A percentile compares a stretch with the other conserved stretches of the same genome.
Conservation (phyloP, 2,329 filamentous ascomycete genomes). For the Colletotrichum scovillei region DNA sequence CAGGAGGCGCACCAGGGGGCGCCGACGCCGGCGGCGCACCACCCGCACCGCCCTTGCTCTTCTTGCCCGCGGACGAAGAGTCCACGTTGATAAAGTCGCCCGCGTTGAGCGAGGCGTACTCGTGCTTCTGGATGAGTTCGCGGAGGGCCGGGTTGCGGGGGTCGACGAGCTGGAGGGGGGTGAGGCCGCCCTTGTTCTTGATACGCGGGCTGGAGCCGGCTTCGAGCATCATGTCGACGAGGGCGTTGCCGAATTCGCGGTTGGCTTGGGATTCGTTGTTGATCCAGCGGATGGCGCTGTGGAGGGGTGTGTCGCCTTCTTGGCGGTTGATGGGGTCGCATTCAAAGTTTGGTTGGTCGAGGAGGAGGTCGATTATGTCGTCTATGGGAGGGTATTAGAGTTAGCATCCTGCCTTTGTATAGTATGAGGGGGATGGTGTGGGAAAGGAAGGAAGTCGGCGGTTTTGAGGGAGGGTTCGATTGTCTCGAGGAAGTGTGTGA, state of each 20-base stretch:
- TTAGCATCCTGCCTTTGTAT: background rate
- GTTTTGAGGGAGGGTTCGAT: background rate
- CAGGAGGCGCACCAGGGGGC: slow-evolving; percentile 24
- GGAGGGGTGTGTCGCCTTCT: slow-evolving; percentile 83
- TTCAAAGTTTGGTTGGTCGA: slow-evolving; percentile 86
- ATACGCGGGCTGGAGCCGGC: slow-evolving; percentile 72
- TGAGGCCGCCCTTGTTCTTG: slow-evolving; percentile 79
- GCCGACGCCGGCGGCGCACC: background rate
- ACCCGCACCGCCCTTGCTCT: background rate
- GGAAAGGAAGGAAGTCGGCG: background rate
- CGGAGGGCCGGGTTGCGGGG: slow-evolving; percentile 73
- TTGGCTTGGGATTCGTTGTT: slow-evolving; percentile 74
- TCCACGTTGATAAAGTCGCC: slow-evolving; percentile 65
- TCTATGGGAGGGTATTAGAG: slow-evolving; percentile 56
- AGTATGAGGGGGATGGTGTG: background rate
- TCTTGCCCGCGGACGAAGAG: slow-evolving; percentile 36
- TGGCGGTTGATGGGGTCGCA: slow-evolving; percentile 80
- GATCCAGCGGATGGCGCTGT: slow-evolving; percentile 81
- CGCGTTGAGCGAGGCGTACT: slow-evolving; percentile 71
- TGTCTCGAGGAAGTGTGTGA: background rate
- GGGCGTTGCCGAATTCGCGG: slow-evolving; percentile 71
- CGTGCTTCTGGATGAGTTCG: slow-evolving; percentile 75
- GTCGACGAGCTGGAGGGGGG: slow-evolving; percentile 78
- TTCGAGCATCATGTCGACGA: slow-evolving; percentile 85
- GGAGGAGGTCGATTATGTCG: slow-evolving; percentile 83